These are phyloP conservation scores for Candida neerlandica DNA, from an alignment of 1,139 yeast genomes.

Conservation along the genomic window DNA sequence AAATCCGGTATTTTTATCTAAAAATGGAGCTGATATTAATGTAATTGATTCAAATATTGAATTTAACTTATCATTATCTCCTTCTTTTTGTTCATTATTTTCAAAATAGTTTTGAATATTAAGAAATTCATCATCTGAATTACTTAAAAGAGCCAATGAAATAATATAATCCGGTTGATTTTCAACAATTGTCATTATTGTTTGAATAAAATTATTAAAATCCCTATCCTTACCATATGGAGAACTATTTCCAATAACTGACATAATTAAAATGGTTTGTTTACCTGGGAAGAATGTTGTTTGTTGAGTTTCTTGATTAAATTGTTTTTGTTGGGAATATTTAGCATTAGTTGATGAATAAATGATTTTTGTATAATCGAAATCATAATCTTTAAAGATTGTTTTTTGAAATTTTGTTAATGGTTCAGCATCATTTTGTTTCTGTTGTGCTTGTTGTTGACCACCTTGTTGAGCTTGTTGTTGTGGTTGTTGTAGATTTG, in stretches of 20 bases:
- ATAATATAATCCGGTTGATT: conserved; percentile 18
- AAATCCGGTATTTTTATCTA: conserved; percentile 26
- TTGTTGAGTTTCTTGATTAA: background rate
- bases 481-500: background rate
- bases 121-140: conserved; percentile 27
- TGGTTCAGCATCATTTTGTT: too few species aligned
- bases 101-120: conserved; percentile 21
- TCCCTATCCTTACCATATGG: conserved; percentile 32
- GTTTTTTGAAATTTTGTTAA: background rate
- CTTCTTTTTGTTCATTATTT: too few species aligned
- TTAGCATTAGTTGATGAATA: conserved; percentile 2
- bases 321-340: background rate
- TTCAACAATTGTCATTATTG: conserved; percentile 22
- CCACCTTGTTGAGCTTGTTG: background rate
- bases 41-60: conserved; percentile 24
- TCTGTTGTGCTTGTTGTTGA: too few species aligned
- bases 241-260: conserved; percentile 25
- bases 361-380: background rate
- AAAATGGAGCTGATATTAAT: conserved; percentile 34
- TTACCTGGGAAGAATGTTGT: background rate
- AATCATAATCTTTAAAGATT: background rate
- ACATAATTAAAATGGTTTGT: conserved; percentile 26
- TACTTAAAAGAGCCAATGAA: conserved; percentile 35
- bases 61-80: conserved; percentile 4
- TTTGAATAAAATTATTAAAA: conserved; percentile 27